Percentiles rank a stretch among this genome's conserved stretches.
phyloP scores from a whole-genome alignment of 805 yeast genomes.

The Candida argentea region DNA sequence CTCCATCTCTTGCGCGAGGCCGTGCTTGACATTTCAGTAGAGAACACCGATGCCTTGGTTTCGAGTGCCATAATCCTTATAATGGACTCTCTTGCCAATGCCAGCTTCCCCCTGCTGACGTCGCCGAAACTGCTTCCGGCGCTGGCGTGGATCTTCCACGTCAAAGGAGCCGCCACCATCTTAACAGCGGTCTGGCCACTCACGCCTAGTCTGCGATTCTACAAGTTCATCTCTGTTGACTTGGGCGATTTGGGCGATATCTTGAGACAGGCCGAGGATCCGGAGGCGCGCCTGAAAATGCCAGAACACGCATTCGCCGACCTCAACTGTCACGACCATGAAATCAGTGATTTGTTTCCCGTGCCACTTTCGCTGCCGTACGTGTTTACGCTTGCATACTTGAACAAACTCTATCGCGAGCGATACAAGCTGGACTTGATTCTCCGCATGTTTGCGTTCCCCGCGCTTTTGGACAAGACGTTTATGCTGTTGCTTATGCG shows the following conservation, averaged over 20 bases:
- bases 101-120: conserved; percentile 46
- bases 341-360: conserved; percentile 79
- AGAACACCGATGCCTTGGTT: conserved; percentile 86
- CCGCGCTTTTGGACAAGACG: conserved; percentile 78
- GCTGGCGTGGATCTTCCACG: conserved; percentile 94
- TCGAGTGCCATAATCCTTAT: conserved; percentile 84
- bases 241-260: conserved; percentile 81
- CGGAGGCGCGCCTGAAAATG: conserved; percentile 7
- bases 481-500: conserved; percentile 69
- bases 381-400: conserved; percentile 74
- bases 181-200: conserved; percentile 95
- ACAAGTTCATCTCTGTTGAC: conserved; percentile 59
- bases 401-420: conserved; percentile 76
- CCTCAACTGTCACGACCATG: conserved; percentile 75
- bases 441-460: conserved; percentile 81
- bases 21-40: conserved; percentile 70
- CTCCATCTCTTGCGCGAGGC: conserved; percentile 73
- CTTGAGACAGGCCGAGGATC: conserved; percentile 26
- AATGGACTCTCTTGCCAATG: conserved; percentile 92
- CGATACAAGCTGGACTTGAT: conserved; percentile 79
- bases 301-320: conserved; percentile 35
- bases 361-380: conserved; percentile 78
- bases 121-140: conserved; percentile 64
- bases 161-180: conserved; percentile 93
- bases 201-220: conserved; percentile 32